Percentiles rank a stretch among this genome's conserved stretches.
Conservation (phyloP, 306 rosid species). For the Cucurbita moschata region DNA sequence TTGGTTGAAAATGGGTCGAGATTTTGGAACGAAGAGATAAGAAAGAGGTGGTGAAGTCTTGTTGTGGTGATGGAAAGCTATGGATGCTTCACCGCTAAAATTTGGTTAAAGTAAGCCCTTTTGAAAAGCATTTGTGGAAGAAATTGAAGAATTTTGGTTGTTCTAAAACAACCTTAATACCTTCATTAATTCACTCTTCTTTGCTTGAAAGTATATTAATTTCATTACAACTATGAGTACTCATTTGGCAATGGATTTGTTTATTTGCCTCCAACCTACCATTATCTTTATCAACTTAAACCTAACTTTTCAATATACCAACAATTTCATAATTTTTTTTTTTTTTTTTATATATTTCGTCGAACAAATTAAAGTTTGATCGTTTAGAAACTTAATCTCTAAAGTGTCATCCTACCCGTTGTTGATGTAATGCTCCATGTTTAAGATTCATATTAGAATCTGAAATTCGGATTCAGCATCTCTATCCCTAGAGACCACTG, state of each 20-base stretch:
- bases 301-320: background rate
- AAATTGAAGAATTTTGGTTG: too few species aligned
- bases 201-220: conserved; percentile 60
- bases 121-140: background rate
- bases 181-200: conserved; percentile 19
- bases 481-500: too few species aligned
- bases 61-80: conserved; percentile 27
- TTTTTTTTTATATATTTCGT: too few species aligned
- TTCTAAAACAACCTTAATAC: too few species aligned
- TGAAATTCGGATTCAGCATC: too few species aligned
- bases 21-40: conserved; percentile 7
- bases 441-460: too few species aligned
- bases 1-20: background rate
- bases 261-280: background rate
- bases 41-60: background rate
- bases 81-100: conserved; percentile 74
- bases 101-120: conserved; percentile 16
- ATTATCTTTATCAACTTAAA: background rate
- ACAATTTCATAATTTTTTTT: background rate
- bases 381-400: too few species aligned
- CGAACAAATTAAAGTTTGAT: too few species aligned
- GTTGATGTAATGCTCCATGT: too few species aligned
- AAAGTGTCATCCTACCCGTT: too few species aligned
- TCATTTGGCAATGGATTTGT: background rate
- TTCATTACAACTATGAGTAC: background rate